Evolutionary conservation across 257 asterid species (phyloP).

Genomic region (Apocynum venetum): DNA sequence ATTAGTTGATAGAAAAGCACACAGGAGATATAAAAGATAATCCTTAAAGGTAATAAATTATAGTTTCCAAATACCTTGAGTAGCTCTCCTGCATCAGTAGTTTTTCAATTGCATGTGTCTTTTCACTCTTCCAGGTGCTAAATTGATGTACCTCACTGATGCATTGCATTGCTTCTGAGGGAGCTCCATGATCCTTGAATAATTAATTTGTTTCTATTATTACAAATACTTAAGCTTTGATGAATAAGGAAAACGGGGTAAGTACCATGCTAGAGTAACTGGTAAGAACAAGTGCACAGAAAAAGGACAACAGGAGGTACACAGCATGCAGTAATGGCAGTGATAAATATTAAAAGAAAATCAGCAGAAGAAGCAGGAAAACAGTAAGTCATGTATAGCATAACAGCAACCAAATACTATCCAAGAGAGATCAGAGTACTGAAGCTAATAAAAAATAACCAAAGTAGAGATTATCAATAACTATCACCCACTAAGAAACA

Average conservation of each 20-base stretch:
- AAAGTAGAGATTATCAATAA: background rate
- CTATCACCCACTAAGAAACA: background rate
- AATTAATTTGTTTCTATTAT: conserved; percentile 1
- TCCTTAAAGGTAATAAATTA: background rate
- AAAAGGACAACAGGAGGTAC: background rate
- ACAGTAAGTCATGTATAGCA: background rate
- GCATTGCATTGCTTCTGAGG: conserved; percentile 27
- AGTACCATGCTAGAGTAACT: background rate
- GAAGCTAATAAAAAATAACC: background rate
- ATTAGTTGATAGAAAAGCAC: background rate
- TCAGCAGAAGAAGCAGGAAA: background rate
- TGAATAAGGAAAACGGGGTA: conserved; percentile 7
- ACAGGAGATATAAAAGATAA: background rate
- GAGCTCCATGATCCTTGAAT: conserved; percentile 29
- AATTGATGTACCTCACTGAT: conserved; percentile 30
- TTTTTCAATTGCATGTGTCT: conserved; percentile 56
- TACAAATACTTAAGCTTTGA: conserved; percentile 1
- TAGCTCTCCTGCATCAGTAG: conserved; percentile 68
- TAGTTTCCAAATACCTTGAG: conserved; percentile 52
- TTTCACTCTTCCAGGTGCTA: conserved; percentile 38
- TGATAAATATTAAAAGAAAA: background rate
- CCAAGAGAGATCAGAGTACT: background rate
- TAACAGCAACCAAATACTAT: background rate
- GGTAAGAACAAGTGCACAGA: background rate
- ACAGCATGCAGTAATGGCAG: background rate